Conservation (phyloP, 1,284 basidiomycete species). For the Xerocomus minutiporus region DNA sequence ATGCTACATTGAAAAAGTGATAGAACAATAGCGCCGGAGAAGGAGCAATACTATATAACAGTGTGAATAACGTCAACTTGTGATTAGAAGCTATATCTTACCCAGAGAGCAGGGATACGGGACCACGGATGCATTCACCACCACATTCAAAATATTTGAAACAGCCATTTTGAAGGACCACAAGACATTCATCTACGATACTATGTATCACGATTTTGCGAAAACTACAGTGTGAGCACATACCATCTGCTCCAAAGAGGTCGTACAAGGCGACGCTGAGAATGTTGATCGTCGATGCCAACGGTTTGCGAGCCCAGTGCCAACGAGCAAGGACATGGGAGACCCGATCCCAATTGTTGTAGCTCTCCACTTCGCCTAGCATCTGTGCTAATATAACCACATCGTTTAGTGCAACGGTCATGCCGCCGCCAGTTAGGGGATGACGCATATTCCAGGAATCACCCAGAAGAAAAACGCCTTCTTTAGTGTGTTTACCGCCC, state of each 20-base stretch:
- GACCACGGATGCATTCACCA: conserved; percentile 84
- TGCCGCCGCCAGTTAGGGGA: conserved; percentile 94
- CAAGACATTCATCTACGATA: conserved; percentile 64
- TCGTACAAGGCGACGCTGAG: conserved; percentile 89
- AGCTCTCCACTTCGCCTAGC: conserved; percentile 47
- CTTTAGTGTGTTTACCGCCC: conserved; percentile 52
- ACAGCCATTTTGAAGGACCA: conserved; percentile 87
- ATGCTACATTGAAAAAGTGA: conserved; percentile 95
- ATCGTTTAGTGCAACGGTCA: conserved; percentile 90
- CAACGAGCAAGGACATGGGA: conserved; percentile 60
- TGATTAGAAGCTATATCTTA: conserved; percentile 36
- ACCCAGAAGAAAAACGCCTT: conserved; percentile 84
- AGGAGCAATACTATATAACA: conserved; percentile 54
- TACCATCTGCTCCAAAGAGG: conserved; percentile 86
- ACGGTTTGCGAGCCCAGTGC: conserved; percentile 82
- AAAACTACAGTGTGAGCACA: conserved; percentile 11
- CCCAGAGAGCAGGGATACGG: conserved; percentile 84
- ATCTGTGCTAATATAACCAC: conserved; percentile 70
- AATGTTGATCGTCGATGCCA: conserved; percentile 84
- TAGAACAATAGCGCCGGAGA: conserved; percentile 76
- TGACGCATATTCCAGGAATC: conserved; percentile 99
- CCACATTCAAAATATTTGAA: conserved; percentile 98
- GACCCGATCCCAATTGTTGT: conserved; percentile 63
- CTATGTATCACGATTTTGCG: conserved; percentile 6
- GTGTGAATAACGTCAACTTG: not conserved